phyloP scores from a whole-genome alignment of 768 basidiomycete genomes.

The Termitomyces sp. region DNA sequence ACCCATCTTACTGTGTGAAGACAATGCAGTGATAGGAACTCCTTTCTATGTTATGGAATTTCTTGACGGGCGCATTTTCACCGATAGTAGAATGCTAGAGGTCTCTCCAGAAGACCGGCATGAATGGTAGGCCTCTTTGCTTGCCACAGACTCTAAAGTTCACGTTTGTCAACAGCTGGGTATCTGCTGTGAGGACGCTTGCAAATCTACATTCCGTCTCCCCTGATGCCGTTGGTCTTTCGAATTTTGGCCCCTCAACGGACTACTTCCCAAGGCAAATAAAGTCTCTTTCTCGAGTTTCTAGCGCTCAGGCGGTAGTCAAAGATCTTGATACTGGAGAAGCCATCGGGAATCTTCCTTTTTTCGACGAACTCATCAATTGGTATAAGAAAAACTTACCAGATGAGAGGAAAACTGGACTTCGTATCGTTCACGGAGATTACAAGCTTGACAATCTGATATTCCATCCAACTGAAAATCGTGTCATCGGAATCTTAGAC shows the following conservation, averaged over 20 bases:
- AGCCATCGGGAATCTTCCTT: constrained; percentile 69
- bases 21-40: constrained; percentile 74
- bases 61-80: constrained; percentile 90
- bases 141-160: neutral
- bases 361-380: constrained; percentile 61
- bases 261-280: constrained; percentile 94
- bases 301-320: constrained; percentile 69
- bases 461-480: constrained; percentile 89
- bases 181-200: constrained; percentile 70
- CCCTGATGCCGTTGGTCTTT: constrained; percentile 64
- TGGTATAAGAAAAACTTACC: constrained; percentile 81
- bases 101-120: constrained; percentile 56
- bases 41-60: constrained; percentile 98
- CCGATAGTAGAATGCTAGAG: constrained; percentile 75
- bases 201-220: constrained; percentile 62
- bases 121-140: constrained; percentile 52
- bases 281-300: constrained; percentile 81
- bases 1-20: constrained; percentile 81
- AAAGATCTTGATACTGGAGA: constrained; percentile 61
- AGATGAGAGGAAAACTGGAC: constrained; percentile 69
- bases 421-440: constrained; percentile 94
- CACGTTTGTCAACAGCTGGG: constrained; percentile 51
- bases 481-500: constrained; percentile 92
- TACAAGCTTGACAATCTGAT: constrained; percentile 98
- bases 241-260: constrained; percentile 65